Percentiles rank a stretch among this genome's conserved stretches.
Conservation (phyloP, 192 early-diverging fungal species). For the Bifiguratus adelaidae region DNA sequence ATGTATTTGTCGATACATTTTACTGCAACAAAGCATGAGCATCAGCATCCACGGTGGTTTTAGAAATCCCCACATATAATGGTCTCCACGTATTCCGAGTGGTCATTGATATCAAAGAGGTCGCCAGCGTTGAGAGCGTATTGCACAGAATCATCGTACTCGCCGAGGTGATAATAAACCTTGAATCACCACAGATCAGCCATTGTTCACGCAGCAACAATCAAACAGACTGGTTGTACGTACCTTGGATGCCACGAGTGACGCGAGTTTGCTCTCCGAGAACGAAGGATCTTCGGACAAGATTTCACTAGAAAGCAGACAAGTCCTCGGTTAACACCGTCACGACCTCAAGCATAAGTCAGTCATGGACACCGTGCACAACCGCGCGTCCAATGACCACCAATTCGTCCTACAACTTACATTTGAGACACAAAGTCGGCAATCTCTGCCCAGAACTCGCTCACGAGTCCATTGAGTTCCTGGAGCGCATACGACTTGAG, state of each 20-base stretch:
- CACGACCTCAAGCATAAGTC: not conserved
- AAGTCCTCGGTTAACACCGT: slow-evolving; percentile 4
- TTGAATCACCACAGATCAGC: slow-evolving; percentile 10
- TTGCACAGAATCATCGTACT: slow-evolving; percentile 87
- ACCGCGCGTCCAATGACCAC: not conserved
- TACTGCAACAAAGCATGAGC: slow-evolving; percentile 32
- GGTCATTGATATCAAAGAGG: slow-evolving; percentile 72
- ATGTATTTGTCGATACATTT: slow-evolving; percentile 97
- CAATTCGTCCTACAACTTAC: slow-evolving; percentile 28
- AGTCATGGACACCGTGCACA: not conserved
- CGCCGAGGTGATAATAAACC: slow-evolving; percentile 97
- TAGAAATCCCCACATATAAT: slow-evolving; percentile 47
- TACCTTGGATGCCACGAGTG: slow-evolving; percentile 94
- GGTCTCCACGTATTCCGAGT: slow-evolving; percentile 87
- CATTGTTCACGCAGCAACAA: not conserved
- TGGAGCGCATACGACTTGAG: slow-evolving; percentile 89
- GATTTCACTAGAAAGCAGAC: slow-evolving; percentile 58
- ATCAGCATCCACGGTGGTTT: slow-evolving; percentile 1
- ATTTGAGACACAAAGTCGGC: slow-evolving; percentile 86
- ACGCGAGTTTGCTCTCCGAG: slow-evolving; percentile 77
- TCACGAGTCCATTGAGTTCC: slow-evolving; percentile 81
- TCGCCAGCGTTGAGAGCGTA: slow-evolving; percentile 94
- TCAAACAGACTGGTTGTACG: not conserved
- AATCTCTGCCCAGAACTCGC: slow-evolving; percentile 98
- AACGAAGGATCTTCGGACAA: slow-evolving; percentile 90